Conservation (phyloP, 768 basidiomycete species). For the Collybia sordida region DNA sequence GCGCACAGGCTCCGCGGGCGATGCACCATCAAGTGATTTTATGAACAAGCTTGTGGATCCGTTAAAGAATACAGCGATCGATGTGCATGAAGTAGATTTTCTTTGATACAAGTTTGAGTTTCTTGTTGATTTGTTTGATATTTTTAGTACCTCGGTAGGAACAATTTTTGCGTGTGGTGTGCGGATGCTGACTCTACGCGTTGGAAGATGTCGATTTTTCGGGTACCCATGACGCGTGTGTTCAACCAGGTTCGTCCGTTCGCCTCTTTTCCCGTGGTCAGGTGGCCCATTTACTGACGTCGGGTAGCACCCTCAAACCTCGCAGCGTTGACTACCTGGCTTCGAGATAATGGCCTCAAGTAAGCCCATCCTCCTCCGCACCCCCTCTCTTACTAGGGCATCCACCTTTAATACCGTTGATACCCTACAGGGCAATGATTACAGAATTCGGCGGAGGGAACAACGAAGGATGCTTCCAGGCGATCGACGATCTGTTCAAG, state of each 20-base stretch:
- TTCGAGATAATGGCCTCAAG: constrained; percentile 43
- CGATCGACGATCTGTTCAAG: constrained; percentile 37
- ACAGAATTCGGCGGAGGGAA: constrained; percentile 47
- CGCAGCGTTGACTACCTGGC: constrained; percentile 39
- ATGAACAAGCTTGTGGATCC: constrained; percentile 41
- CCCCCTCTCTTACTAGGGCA: neutral
- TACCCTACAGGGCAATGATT: constrained; percentile 34
- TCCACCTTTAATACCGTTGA: neutral
- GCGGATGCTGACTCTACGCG: too few species aligned
- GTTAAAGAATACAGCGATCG: constrained; percentile 41
- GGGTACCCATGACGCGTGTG: constrained; percentile 39
- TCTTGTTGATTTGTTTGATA: too few species aligned
- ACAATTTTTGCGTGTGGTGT: too few species aligned
- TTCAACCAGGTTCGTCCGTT: constrained; percentile 34
- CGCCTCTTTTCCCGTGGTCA: neutral
- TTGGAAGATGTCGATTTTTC: constrained; percentile 40
- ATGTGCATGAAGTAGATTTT: constrained; percentile 39
- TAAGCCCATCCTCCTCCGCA: constrained; percentile 8
- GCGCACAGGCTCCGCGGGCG: constrained; percentile 25
- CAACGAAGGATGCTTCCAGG: constrained; percentile 40
- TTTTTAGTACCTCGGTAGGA: constrained; percentile 4
- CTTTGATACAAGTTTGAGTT: too few species aligned
- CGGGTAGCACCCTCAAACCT: constrained; percentile 36
- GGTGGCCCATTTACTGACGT: neutral
- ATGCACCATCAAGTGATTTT: constrained; percentile 41